Conservation (phyloP, 768 basidiomycete species). For the Naganishia friedmannii region DNA sequence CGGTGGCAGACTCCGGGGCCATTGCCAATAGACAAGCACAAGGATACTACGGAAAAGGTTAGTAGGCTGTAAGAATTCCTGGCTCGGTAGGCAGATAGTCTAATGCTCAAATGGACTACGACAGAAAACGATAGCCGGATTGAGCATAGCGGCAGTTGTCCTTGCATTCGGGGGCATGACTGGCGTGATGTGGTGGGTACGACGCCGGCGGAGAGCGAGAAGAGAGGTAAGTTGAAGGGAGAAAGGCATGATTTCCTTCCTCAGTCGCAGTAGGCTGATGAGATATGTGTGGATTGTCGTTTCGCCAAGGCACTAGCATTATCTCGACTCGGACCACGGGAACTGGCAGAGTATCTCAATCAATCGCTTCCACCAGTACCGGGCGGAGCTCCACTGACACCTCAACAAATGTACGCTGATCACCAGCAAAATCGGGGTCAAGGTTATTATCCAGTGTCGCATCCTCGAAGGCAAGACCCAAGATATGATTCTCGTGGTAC, state of each 20-base stretch:
- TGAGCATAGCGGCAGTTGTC: slow-evolving; percentile 42
- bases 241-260: neutral
- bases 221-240: slow-evolving; percentile 37
- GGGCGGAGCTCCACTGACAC: neutral
- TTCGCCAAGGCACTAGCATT: slow-evolving; percentile 39
- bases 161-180: slow-evolving; percentile 37
- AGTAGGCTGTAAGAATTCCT: too few species aligned
- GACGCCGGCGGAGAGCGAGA: slow-evolving; percentile 36
- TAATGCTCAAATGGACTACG: too few species aligned
- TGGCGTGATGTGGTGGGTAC: slow-evolving; percentile 38
- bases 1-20: slow-evolving; percentile 34
- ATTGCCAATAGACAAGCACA: slow-evolving; percentile 42
- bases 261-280: neutral
- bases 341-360: slow-evolving; percentile 39
- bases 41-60: slow-evolving; percentile 28
- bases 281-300: neutral
- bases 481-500: neutral
- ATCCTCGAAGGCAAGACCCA: neutral
- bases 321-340: slow-evolving; percentile 38
- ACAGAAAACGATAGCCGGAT: slow-evolving; percentile 40
- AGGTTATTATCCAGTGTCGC: neutral
- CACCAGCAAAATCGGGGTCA: neutral
- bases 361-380: slow-evolving; percentile 21
- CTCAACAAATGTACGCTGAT: neutral
- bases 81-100: too few species aligned